Conservation (phyloP, 1,284 basidiomycete species). For the Meripilus lineatus region DNA sequence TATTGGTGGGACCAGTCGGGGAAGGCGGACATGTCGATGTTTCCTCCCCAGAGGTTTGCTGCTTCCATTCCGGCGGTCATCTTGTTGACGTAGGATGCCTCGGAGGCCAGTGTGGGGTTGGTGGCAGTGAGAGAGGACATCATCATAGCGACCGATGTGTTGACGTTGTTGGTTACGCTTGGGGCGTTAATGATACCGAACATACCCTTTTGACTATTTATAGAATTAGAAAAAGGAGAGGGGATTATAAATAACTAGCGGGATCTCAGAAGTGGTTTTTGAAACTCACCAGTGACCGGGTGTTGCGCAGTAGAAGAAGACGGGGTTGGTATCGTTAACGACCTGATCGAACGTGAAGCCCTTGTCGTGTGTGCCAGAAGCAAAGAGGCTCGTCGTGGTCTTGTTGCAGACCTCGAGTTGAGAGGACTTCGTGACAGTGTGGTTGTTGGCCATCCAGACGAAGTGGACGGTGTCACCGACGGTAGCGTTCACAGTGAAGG, state of each 20-base stretch:
- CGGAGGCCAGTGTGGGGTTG: slow-evolving; percentile 51
- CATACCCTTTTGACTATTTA: slow-evolving; percentile 60
- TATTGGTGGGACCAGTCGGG: slow-evolving; percentile 48
- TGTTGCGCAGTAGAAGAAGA: slow-evolving; percentile 69
- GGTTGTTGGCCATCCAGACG: slow-evolving; percentile 68
- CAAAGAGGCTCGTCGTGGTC: slow-evolving; percentile 51
- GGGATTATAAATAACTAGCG: not conserved
- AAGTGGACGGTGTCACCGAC: slow-evolving; percentile 72
- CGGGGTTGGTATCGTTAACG: slow-evolving; percentile 66
- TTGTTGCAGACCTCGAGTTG: slow-evolving; percentile 66
- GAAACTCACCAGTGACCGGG: slow-evolving; percentile 48
- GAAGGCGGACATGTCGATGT: slow-evolving; percentile 51
- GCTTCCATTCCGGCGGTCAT: slow-evolving; percentile 40
- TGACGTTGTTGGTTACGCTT: slow-evolving; percentile 30
- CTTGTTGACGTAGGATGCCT: slow-evolving; percentile 45
- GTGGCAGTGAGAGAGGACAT: slow-evolving; percentile 44
- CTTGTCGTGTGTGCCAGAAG: slow-evolving; percentile 58
- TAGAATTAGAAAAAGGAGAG: not conserved
- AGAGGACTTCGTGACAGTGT: slow-evolving; percentile 75
- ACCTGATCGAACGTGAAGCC: slow-evolving; percentile 63
- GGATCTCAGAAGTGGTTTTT: too few relatives aligned
- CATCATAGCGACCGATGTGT: slow-evolving; percentile 45
- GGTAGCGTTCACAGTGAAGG: slow-evolving; percentile 68
- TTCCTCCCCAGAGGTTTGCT: slow-evolving; percentile 58
- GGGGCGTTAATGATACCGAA: slow-evolving; percentile 76